These are phyloP conservation scores for Xylariales sp. DNA, from an alignment of 2,329 filamentous ascomycete genomes.

Conservation along the genomic window DNA sequence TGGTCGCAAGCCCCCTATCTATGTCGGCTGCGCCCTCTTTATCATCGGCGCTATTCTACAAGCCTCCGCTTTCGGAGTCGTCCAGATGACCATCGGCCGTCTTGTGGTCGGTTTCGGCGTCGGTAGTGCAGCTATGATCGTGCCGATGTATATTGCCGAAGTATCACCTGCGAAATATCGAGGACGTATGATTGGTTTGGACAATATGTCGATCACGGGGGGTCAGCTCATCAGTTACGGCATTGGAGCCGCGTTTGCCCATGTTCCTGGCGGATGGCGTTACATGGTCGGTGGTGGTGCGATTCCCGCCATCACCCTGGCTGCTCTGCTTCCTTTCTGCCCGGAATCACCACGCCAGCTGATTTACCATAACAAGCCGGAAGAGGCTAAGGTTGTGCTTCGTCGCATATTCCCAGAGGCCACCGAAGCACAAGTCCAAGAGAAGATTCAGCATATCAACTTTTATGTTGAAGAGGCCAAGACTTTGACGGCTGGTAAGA, in stretches of 20 bases:
- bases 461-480: slow-evolving; percentile 5
- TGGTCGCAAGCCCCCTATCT: slow-evolving; percentile 36
- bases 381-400: slow-evolving; percentile 2
- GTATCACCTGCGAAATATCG: slow-evolving; percentile 16
- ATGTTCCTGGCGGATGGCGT: neutral
- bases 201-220: slow-evolving; percentile 14
- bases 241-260: slow-evolving; percentile 3
- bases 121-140: slow-evolving; percentile 42
- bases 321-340: slow-evolving; percentile 3
- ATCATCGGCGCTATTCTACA: slow-evolving; percentile 32
- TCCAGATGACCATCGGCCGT: slow-evolving; percentile 39
- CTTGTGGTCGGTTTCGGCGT: slow-evolving; percentile 45
- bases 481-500: slow-evolving; percentile 1
- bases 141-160: slow-evolving; percentile 21
- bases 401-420: slow-evolving; percentile 2
- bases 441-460: slow-evolving; percentile 3
- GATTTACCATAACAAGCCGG: neutral
- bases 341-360: slow-evolving; percentile 6
- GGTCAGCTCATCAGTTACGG: slow-evolving; percentile 6
- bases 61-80: slow-evolving; percentile 30
- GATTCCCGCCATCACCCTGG: slow-evolving; percentile 2
- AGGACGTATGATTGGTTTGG: slow-evolving; percentile 18
- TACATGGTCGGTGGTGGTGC: slow-evolving; percentile 7
- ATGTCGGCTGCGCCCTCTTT: slow-evolving; percentile 35
- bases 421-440: slow-evolving; percentile 3